Conservation (phyloP, 139 green algal genomes). For the Picocystis salinarum region DNA sequence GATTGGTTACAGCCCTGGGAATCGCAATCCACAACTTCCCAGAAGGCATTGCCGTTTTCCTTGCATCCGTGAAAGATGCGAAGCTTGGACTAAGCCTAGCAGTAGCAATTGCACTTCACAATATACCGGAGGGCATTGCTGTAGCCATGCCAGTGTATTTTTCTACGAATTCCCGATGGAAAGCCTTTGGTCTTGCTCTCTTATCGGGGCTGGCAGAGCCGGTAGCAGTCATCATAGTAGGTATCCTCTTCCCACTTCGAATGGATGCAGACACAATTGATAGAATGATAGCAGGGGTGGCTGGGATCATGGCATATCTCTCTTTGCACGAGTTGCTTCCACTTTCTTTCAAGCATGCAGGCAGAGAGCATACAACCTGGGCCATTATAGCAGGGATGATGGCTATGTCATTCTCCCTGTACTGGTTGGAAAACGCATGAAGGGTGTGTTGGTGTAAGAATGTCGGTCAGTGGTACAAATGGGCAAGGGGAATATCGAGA, state of each 20-base stretch:
- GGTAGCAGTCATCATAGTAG: conserved; percentile 34
- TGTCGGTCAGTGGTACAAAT: too few species aligned
- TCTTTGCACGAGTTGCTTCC: conserved; percentile 41
- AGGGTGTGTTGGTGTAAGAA: too few species aligned
- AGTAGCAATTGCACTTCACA: conserved; percentile 12
- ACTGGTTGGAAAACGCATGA: too few species aligned
- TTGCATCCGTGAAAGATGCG: conserved; percentile 22
- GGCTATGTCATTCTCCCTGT: too few species aligned
- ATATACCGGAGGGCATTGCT: conserved; percentile 10
- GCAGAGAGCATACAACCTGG: too few species aligned
- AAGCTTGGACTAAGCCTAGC: conserved; percentile 5
- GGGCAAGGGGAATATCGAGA: too few species aligned
- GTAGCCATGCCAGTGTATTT: conserved; percentile 10
- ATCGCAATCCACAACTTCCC: conserved; percentile 15
- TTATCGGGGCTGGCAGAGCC: conserved; percentile 45
- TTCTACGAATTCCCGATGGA: conserved; percentile 7
- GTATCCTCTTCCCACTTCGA: conserved; percentile 18
- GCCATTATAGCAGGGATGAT: too few species aligned
- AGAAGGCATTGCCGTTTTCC: conserved; percentile 27
- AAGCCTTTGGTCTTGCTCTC: conserved; percentile 11
- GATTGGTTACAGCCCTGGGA: conserved; percentile 9
- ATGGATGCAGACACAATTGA: not conserved
- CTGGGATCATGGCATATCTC: conserved; percentile 50
- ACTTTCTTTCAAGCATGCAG: conserved; percentile 33
- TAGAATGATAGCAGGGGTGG: conserved; percentile 22